These are phyloP conservation scores for Miscanthus lutarioriparius DNA, from an alignment of 176 grass and related monocot genomes.

Conservation along the genomic window DNA sequence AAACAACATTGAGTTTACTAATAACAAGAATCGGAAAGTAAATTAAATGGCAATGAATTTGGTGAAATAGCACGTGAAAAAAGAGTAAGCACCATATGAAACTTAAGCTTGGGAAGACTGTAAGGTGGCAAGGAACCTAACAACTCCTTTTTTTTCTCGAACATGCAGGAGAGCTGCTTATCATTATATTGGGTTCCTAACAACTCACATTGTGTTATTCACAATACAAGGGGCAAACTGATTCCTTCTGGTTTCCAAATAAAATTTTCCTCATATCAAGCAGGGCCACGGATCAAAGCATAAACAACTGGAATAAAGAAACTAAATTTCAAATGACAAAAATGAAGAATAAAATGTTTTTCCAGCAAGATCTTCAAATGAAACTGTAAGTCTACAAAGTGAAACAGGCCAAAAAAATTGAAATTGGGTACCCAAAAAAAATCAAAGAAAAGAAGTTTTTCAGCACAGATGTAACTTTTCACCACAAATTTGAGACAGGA, in stretches of 20 bases:
- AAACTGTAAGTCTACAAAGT: neutral
- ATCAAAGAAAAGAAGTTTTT: neutral
- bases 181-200: neutral
- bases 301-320: neutral
- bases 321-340: neutral
- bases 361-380: neutral
- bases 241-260: constrained; percentile 6
- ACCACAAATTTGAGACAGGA: neutral
- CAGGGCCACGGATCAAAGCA: neutral
- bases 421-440: too few species aligned
- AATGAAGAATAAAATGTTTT: constrained; percentile 1
- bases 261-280: neutral
- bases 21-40: constrained; percentile 3
- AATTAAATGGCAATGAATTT: neutral
- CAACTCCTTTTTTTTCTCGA: neutral
- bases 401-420: neutral
- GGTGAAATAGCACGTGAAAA: neutral
- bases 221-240: neutral
- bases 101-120: neutral
- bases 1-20: constrained; percentile 21
- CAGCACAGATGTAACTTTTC: neutral
- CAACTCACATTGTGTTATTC: neutral
- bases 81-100: neutral
- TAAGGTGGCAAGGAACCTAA: constrained; percentile 1
- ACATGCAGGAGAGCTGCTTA: too few species aligned